Conservation (phyloP, 331 rosid genomes). For the Stylosanthes scabra region DNA sequence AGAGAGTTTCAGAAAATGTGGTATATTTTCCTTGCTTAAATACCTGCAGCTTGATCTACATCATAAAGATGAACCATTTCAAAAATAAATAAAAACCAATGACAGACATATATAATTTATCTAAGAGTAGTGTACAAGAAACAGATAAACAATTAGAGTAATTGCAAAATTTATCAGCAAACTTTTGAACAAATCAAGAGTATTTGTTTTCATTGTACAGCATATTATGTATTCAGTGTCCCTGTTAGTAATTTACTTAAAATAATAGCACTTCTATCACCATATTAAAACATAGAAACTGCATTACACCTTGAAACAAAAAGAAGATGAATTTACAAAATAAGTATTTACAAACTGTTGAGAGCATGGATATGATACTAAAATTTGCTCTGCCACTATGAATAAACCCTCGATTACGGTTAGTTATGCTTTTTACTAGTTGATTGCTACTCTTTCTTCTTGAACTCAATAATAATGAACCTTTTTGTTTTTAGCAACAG, state of each 20-base stretch:
- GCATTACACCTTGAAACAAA: neutral
- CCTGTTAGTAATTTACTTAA: too few species aligned
- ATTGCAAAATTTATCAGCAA: slow-evolving; percentile 17
- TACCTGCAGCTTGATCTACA: neutral
- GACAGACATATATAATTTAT: slow-evolving; percentile 23
- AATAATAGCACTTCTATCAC: too few species aligned
- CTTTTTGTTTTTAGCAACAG: neutral
- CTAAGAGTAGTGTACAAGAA: neutral
- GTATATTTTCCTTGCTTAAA: neutral
- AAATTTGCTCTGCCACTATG: slow-evolving; percentile 12
- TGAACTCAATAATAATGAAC: neutral
- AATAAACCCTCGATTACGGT: slow-evolving; percentile 1
- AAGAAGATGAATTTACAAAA: slow-evolving; percentile 3
- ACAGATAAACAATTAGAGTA: slow-evolving; percentile 7
- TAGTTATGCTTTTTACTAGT: neutral
- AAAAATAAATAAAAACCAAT: slow-evolving; percentile 10
- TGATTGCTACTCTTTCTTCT: slow-evolving; percentile 22
- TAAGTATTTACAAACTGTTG: neutral
- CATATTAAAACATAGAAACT: slow-evolving; percentile 8
- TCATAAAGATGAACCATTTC: slow-evolving; percentile 21
- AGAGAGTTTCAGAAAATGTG: neutral
- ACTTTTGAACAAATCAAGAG: slow-evolving; percentile 28
- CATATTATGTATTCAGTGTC: slow-evolving; percentile 4
- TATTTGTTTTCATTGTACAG: slow-evolving; percentile 29
- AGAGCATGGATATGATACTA: neutral